Conservation (phyloP, 805 yeast genomes). For the Kodamaea sagamina region DNA sequence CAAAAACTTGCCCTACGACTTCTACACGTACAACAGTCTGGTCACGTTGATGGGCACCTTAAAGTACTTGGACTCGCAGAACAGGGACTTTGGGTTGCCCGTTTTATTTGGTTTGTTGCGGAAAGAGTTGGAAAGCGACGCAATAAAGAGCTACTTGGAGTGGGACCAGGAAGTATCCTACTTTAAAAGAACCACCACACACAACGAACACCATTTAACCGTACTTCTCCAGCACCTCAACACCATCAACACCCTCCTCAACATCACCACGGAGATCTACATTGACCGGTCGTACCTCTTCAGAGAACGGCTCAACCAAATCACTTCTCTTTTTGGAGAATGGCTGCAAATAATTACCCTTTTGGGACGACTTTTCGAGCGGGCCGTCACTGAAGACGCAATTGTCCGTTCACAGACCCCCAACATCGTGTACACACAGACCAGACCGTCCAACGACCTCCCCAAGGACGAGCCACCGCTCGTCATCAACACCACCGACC, state of each 20-base stretch:
- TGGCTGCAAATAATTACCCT: slow-evolving; percentile 35
- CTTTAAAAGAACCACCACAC: slow-evolving; percentile 27
- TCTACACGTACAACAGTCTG: slow-evolving; percentile 54
- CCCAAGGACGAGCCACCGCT: slow-evolving; percentile 39
- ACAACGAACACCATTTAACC: slow-evolving; percentile 32
- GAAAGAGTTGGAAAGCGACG: slow-evolving; percentile 29
- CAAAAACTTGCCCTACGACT: slow-evolving; percentile 63
- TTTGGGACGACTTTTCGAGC: slow-evolving; percentile 49
- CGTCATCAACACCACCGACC: slow-evolving; percentile 47
- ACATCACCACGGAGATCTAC: slow-evolving; percentile 56
- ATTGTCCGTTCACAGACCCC: slow-evolving; percentile 52
- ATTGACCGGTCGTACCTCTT: slow-evolving; percentile 55
- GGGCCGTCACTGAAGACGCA: slow-evolving; percentile 60
- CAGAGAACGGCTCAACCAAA: slow-evolving; percentile 43
- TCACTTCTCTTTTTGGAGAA: slow-evolving; percentile 43
- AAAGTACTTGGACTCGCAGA: slow-evolving; percentile 57
- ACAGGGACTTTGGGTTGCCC: slow-evolving; percentile 49
- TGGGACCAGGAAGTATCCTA: slow-evolving; percentile 33
- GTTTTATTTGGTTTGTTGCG: slow-evolving; percentile 37
- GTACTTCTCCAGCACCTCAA: slow-evolving; percentile 37
- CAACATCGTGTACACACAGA: slow-evolving; percentile 44
- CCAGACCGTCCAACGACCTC: slow-evolving; percentile 33
- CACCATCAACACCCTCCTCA: slow-evolving; percentile 46
- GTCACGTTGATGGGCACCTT: slow-evolving; percentile 55
- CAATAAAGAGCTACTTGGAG: slow-evolving; percentile 31